These are phyloP conservation scores for Didymella sp. DNA, from an alignment of 2,329 filamentous ascomycete genomes.

Conservation along the genomic window DNA sequence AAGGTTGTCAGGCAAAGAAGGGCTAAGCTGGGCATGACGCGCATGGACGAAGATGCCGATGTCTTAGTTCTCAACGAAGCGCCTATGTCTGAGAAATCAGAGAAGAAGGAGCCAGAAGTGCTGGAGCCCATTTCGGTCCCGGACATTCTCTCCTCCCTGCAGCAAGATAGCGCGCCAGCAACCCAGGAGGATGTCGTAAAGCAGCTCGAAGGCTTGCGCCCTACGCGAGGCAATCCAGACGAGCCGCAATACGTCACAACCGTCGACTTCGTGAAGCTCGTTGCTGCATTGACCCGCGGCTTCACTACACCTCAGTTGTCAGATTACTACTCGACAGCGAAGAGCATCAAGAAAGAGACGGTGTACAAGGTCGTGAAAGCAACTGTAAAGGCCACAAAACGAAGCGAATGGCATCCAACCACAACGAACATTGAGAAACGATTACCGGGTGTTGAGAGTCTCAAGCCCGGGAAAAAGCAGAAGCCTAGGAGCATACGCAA, in stretches of 20 bases:
- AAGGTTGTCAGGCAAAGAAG: conserved; percentile 39
- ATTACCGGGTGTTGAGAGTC: conserved; percentile 32
- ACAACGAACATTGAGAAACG: conserved; percentile 33
- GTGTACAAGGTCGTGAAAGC: conserved; percentile 28
- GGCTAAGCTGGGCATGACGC: conserved; percentile 40
- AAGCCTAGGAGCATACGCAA: conserved; percentile 32
- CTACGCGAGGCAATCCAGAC: conserved; percentile 24
- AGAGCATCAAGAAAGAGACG: conserved; percentile 28
- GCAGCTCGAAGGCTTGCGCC: conserved; percentile 44
- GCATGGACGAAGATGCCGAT: conserved; percentile 45
- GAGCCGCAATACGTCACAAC: conserved; percentile 42
- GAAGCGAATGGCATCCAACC: conserved; percentile 43
- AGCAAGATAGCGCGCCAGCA: conserved; percentile 30
- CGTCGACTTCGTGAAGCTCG: conserved; percentile 36
- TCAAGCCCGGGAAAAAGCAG: conserved; percentile 8
- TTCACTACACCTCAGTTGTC: conserved; percentile 44
- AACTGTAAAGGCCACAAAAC: conserved; percentile 25
- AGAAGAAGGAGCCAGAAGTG: conserved; percentile 14
- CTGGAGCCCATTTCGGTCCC: conserved; percentile 24
- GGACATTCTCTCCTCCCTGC: conserved; percentile 38
- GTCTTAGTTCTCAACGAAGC: conserved; percentile 47
- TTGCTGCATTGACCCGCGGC: conserved; percentile 29
- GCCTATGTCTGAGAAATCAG: conserved; percentile 5
- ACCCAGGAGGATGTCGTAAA: conserved; percentile 41
- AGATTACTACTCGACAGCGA: conserved; percentile 40